phyloP scores from a whole-genome alignment of 139 green algal species.

The Chlorella ohadii region DNA sequence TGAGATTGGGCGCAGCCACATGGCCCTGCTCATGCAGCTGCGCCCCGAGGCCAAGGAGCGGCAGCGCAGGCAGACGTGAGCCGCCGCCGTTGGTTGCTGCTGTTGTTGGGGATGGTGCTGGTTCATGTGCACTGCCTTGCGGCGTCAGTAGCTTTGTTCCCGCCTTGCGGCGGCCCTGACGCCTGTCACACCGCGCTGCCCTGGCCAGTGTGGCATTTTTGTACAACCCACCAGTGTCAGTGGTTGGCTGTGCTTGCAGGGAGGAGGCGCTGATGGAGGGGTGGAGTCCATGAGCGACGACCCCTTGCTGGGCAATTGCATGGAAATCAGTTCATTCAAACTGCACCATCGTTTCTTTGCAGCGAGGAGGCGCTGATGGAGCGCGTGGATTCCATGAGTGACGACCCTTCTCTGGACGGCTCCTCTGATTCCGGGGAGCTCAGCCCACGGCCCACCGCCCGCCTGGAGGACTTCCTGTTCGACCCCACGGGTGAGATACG shows the following conservation, averaged over 20 bases:
- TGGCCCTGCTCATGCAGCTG: constrained; percentile 83
- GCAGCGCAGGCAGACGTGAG: background rate
- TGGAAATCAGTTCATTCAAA: too few relatives aligned
- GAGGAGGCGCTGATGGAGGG: constrained; percentile 6
- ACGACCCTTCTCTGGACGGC: background rate
- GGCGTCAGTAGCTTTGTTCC: too few relatives aligned
- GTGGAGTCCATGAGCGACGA: constrained; percentile 26
- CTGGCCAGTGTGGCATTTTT: too few relatives aligned
- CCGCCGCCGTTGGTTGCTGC: background rate
- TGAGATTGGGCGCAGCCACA: constrained; percentile 88
- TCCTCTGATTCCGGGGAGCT: background rate
- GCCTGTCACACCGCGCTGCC: too few relatives aligned
- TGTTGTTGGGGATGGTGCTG: background rate
- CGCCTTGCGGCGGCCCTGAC: too few relatives aligned
- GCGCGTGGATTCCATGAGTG: constrained; percentile 12
- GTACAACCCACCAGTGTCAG: too few relatives aligned
- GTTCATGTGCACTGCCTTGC: too few relatives aligned
- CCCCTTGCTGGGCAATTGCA: background rate
- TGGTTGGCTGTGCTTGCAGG: too few relatives aligned
- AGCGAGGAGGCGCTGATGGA: constrained; percentile 14
- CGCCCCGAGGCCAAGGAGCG: constrained; percentile 12
- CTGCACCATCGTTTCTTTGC: too few relatives aligned
- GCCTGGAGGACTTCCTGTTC: constrained; percentile 17
- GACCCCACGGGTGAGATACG: background rate
- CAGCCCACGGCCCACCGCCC: background rate